phyloP scores from a whole-genome alignment of 139 green algal species.

The Dunaliella sp. region DNA sequence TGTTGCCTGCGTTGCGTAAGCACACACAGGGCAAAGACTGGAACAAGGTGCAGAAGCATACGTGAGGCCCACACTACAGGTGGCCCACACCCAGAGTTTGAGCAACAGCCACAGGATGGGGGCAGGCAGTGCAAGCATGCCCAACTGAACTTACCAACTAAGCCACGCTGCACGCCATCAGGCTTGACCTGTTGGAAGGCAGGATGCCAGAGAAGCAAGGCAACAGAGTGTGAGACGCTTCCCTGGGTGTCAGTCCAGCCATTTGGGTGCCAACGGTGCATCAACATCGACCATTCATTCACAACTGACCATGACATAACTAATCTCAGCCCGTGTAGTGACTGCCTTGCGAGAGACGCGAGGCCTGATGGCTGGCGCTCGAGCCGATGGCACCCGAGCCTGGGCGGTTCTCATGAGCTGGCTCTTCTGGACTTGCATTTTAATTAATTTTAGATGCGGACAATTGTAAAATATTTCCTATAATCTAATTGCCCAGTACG shows the following conservation, averaged over 20 bases:
- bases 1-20: conserved; percentile 77
- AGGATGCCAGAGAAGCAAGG: background rate
- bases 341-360: conserved; percentile 7
- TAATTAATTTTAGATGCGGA: no score
- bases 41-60: no score
- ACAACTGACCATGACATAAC: conserved; percentile 90
- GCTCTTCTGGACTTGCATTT: no score
- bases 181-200: conserved; percentile 81
- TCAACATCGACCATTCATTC: conserved; percentile 38
- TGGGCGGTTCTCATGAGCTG: no score
- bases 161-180: conserved; percentile 89
- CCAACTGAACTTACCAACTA: conserved; percentile 79
- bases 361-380: background rate
- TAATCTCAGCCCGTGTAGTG: conserved; percentile 36
- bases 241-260: background rate
- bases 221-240: background rate
- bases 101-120: no score
- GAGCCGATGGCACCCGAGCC: no score
- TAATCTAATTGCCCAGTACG: no score
- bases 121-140: background rate
- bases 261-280: background rate
- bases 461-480: no score
- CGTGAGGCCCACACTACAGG: no score
- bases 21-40: conserved; percentile 49
- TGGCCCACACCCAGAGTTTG: background rate